Evolutionary conservation across 768 basidiomycete genomes (phyloP), one percentile per base, ranked within the genome.

Genomic region (Trametopsis cervina): DNA sequence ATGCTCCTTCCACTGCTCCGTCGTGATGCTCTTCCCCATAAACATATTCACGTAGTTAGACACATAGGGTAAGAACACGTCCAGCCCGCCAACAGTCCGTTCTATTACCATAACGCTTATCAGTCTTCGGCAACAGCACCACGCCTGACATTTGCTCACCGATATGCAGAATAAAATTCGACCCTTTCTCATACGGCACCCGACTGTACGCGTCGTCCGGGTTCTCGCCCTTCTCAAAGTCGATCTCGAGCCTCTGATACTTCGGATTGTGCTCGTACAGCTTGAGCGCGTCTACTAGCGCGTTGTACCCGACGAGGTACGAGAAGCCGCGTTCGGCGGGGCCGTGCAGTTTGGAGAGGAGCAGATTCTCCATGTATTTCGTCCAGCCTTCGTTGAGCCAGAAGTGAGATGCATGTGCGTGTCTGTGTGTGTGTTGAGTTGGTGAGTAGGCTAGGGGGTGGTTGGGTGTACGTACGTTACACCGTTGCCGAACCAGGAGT

Each of bases 381-480:
- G 94, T 96, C 85, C 89, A 94, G 22, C 91, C 86, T 69, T 93
- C 88, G 62, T 91, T 92, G 33, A 92, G 77, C 87, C 88, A 90
- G 67, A 89, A 90, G 64, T 89, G 85, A 0, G 79, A 77, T 0
- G 86, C 80, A 53, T 89, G 66, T 0, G 83, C 82, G 47, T 86
- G 83, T 0, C 83, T 78, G 50, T 4, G 35, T 24, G 12, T n/a
- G 1, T 22, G 40, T 26, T 15, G 39, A 40, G 40, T 27, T 10
- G 24, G 29, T 15, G 11, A 15, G 26, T 25, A 52, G 44, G 21
- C 11, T 29, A 7, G n/a, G 11, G n/a, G 12, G 25, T 22, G 29
- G 38, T 21, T 15, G 21, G 22, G 15, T 20, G 24, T 1, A 61
- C 72, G 51, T 58, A 75, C 85, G 87, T 89, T 47, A 91, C 78